These are phyloP conservation scores for Ophiobolus disseminans DNA, from an alignment of 2,329 filamentous ascomycete genomes.

Conservation along the genomic window DNA sequence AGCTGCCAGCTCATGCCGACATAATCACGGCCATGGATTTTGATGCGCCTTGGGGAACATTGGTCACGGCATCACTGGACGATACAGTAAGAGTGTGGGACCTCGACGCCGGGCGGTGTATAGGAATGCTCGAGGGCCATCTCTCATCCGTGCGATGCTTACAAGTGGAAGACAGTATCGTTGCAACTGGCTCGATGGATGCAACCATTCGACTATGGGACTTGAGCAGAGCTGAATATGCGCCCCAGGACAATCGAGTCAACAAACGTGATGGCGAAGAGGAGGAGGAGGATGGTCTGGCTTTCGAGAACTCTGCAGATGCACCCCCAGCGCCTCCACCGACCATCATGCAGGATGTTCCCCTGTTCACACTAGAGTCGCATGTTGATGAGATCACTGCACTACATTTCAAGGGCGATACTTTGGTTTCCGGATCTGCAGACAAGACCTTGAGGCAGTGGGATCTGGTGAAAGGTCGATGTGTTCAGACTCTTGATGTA, in stretches of 20 bases:
- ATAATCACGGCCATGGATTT: constrained; percentile 91
- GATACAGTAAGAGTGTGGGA: constrained; percentile 97
- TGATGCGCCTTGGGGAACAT: constrained; percentile 93
- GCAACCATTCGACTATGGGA: constrained; percentile 96
- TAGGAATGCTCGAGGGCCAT: constrained; percentile 90
- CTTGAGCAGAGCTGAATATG: constrained; percentile 84
- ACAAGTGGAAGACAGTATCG: constrained; percentile 93
- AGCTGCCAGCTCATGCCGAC: constrained; percentile 88
- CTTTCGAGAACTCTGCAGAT: constrained; percentile 75
- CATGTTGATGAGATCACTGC: constrained; percentile 96
- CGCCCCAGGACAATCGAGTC: constrained; percentile 67
- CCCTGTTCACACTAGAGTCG: constrained; percentile 84
- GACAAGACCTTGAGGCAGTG: constrained; percentile 98
- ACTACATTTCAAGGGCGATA: constrained; percentile 86
- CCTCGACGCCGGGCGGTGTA: constrained; percentile 88
- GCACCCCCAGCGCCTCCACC: constrained; percentile 71
- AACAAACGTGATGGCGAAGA: constrained; percentile 51
- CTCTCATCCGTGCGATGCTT: constrained; percentile 90
- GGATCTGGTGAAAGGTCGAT: constrained; percentile 96
- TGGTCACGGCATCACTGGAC: constrained; percentile 91
- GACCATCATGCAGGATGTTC: constrained; percentile 87
- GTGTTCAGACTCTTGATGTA: constrained; percentile 95
- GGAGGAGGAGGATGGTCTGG: constrained; percentile 65
- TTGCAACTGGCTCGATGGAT: constrained; percentile 93
- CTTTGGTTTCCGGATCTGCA: constrained; percentile 91